These are phyloP conservation scores for Vinca minor DNA, from an alignment of 257 asterid species.

Conservation along the genomic window DNA sequence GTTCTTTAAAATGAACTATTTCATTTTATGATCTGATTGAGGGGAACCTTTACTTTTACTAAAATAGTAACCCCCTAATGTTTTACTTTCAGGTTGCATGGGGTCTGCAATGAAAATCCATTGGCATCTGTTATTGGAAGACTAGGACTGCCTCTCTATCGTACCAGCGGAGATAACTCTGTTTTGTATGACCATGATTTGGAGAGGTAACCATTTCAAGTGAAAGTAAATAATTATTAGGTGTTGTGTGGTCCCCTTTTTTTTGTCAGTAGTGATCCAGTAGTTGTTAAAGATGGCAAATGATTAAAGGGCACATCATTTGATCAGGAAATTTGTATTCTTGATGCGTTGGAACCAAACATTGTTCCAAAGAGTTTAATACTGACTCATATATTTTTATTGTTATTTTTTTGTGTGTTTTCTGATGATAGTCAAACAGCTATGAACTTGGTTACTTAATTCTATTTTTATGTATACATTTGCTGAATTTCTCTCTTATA, in stretches of 20 bases:
- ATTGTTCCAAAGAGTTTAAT: neutral
- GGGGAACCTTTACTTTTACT: neutral
- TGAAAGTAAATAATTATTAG: neutral
- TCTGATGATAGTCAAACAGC: neutral
- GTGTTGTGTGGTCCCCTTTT: no score
- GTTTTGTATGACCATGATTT: constrained; percentile 95
- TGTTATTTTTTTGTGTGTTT: neutral
- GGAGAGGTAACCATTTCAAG: constrained; percentile 52
- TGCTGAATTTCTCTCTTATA: neutral
- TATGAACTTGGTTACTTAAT: neutral
- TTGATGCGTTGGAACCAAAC: no score
- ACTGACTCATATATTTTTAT: neutral
- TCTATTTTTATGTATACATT: neutral
- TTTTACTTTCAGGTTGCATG: constrained; percentile 69
- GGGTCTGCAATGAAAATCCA: constrained; percentile 93
- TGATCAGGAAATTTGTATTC: no score
- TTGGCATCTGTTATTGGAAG: constrained; percentile 83
- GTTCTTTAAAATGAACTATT: neutral
- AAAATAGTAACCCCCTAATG: constrained; percentile 5
- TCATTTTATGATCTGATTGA: neutral
- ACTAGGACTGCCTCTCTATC: constrained; percentile 90
- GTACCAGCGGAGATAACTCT: constrained; percentile 95
- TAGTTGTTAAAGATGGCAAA: neutral
- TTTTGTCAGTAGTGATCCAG: no score
- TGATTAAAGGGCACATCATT: no score